Evolutionary conservation across 805 yeast species (phyloP), one percentile per base, ranked within the genome.

Genomic region (Cyberlindnera euphorbiiphila): DNA sequence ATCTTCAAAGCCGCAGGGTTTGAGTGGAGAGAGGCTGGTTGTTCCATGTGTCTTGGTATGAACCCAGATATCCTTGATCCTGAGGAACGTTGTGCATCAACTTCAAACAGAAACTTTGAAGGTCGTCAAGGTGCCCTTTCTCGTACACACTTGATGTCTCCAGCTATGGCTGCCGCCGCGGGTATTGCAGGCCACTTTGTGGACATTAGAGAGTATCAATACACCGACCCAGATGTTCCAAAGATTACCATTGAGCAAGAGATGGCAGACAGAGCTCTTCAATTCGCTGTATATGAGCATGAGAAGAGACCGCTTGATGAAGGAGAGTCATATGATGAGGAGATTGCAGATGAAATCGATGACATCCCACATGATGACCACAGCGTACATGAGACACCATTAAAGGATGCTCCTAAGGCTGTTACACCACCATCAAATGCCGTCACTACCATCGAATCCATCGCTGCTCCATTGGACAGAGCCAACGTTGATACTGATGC

Each of bases 131-230:
- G 98, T 68, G 95, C 96, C 36, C 69, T 68, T 43, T 87, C 96
- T 13, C 79, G 98, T 69, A 93, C 98, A 14, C 98, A 93, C 62
- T 75, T 93, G 60, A 87, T 91, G 95, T 86, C 96, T 11, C 98
- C 98, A 26, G 96, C 96, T 16, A 93, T 93, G 98, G 98, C 98
- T 32, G 98, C 98, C 22, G 97, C 98, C 15, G 98, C 98, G 14
- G 96, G 89, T 54, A 81, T 93, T 51, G 75, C 74, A 39, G 98
- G 98, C 50, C 87, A 81, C 57, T 81, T 93, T 55, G 74, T 85
- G 31, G 98, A 93, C 60, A 89, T 89, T 53, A 81, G 98, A 66
- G 82, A 85, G 39, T 85, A 74, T 62, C 68, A 77, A 43, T 83
- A 76, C 64, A 67, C 71, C 45, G 73, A 72, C 46, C 76, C 72